phyloP scores from a whole-genome alignment of 192 early-diverging fungal species.

The Podila horticola region DNA sequence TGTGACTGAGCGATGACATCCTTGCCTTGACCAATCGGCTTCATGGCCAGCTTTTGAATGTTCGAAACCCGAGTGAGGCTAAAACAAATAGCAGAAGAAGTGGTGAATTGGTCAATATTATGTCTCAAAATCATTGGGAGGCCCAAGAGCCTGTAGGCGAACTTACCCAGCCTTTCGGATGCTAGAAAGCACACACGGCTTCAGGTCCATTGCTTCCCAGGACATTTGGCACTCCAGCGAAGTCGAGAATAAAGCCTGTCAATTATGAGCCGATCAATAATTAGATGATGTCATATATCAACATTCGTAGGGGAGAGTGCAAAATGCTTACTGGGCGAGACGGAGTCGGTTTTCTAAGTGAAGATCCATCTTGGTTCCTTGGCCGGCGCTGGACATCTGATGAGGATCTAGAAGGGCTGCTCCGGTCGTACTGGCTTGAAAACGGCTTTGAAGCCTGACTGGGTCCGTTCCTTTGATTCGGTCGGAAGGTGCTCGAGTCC shows the following conservation, averaged over 20 bases:
- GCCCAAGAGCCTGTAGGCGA: background rate
- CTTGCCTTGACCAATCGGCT: conserved; percentile 27
- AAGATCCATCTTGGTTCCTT: too few relatives aligned
- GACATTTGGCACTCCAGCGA: conserved; percentile 43
- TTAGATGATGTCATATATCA: too few relatives aligned
- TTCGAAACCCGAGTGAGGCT: conserved; percentile 34
- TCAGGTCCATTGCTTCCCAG: conserved; percentile 37
- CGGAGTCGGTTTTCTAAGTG: too few relatives aligned
- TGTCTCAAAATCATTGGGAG: background rate
- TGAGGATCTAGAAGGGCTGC: too few relatives aligned
- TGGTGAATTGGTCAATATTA: too few relatives aligned
- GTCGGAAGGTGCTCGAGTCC: background rate
- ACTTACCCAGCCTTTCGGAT: conserved; percentile 36
- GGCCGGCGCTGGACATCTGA: too few relatives aligned
- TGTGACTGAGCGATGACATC: conserved; percentile 49
- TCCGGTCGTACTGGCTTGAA: too few relatives aligned
- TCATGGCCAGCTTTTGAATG: conserved; percentile 46
- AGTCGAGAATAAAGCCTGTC: conserved; percentile 20
- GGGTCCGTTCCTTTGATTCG: background rate
- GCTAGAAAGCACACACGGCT: conserved; percentile 17
- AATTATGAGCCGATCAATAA: too few relatives aligned
- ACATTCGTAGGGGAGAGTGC: too few relatives aligned
- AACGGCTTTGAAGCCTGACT: too few relatives aligned
- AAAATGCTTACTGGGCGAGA: too few relatives aligned
- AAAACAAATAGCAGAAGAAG: background rate